phyloP scores from a whole-genome alignment of 768 basidiomycete genomes.

The Cubamyces sp. region DNA sequence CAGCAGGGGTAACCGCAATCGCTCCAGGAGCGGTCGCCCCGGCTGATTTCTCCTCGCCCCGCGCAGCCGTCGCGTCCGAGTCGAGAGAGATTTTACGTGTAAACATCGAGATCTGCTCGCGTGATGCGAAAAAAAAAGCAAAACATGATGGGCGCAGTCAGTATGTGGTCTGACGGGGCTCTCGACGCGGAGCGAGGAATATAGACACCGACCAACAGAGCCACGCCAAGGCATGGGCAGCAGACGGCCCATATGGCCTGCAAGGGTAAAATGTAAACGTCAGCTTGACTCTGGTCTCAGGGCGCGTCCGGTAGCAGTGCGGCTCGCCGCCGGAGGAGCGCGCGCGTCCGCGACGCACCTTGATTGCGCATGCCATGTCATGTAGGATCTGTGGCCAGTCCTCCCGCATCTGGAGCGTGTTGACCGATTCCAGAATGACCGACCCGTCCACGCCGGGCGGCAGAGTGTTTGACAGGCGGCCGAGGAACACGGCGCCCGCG shows the following conservation, averaged over 20 bases:
- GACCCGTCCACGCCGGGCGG: constrained; percentile 50
- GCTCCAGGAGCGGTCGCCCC: not conserved
- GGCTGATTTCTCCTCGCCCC: constrained; percentile 17
- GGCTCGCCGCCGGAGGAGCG: not conserved
- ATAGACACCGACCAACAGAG: constrained; percentile 56
- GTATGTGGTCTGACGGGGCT: not conserved
- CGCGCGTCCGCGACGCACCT: constrained; percentile 43
- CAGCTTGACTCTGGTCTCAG: constrained; percentile 4
- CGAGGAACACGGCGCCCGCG: constrained; percentile 75
- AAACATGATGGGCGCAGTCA: too few relatives aligned
- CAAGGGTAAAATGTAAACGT: constrained; percentile 8
- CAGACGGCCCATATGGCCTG: constrained; percentile 79
- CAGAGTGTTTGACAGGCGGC: constrained; percentile 49
- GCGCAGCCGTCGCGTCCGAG: constrained; percentile 3
- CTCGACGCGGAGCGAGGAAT: not conserved
- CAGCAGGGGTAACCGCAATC: constrained; percentile 4
- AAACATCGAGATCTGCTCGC: constrained; percentile 34
- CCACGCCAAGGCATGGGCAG: constrained; percentile 66
- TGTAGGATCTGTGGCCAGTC: constrained; percentile 52
- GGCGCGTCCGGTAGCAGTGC: not conserved
- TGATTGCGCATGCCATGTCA: constrained; percentile 64
- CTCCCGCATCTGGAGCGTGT: constrained; percentile 48
- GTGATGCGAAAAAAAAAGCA: not conserved
- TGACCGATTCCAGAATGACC: constrained; percentile 56
- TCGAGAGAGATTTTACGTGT: constrained; percentile 30